Percentiles rank a stretch among this genome's conserved stretches.
phyloP scores from a whole-genome alignment of 2,329 filamentous ascomycete genomes.

The Pseudogymnoascus sp. region DNA sequence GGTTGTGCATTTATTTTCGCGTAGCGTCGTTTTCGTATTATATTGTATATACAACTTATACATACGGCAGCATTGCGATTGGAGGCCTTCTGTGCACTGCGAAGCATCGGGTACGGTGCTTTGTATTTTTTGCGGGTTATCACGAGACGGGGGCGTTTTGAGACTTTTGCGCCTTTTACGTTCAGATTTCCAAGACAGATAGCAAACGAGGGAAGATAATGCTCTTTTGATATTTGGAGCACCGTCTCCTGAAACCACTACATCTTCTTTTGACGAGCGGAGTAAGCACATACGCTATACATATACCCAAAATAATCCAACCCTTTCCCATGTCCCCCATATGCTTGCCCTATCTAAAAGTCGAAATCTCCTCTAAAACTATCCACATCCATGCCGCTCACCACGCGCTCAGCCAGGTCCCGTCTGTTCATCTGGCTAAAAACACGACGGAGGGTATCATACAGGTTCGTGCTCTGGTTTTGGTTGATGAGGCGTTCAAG shows the following conservation, averaged over 20 bases:
- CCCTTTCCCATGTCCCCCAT: neutral
- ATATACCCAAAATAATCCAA: neutral
- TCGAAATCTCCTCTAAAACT: slow-evolving; percentile 86
- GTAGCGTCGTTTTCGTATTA: slow-evolving; percentile 8
- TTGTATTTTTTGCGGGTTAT: neutral
- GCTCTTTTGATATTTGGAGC: slow-evolving; percentile 2
- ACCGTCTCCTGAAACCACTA: neutral
- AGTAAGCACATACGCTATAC: slow-evolving; percentile 5
- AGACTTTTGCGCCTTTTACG: slow-evolving; percentile 1
- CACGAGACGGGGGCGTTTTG: slow-evolving; percentile 3
- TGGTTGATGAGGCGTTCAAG: slow-evolving; percentile 85
- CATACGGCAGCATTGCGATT: slow-evolving; percentile 6
- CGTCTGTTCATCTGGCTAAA: slow-evolving; percentile 91
- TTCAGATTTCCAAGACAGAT: slow-evolving; percentile 8
- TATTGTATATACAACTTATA: slow-evolving; percentile 5
- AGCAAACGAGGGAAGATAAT: slow-evolving; percentile 8
- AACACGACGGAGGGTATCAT: slow-evolving; percentile 89
- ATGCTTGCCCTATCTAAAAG: slow-evolving; percentile 44
- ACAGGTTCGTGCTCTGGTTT: slow-evolving; percentile 94
- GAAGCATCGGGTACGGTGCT: slow-evolving; percentile 5
- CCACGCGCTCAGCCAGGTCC: slow-evolving; percentile 81
- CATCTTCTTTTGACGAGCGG: slow-evolving; percentile 1
- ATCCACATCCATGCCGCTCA: slow-evolving; percentile 84
- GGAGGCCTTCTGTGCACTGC: neutral
- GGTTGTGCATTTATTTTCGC: slow-evolving; percentile 5